These are phyloP conservation scores for Paramecium octaurelia DNA, from an alignment of 73 alveolate genomes.

Conservation along the genomic window DNA sequence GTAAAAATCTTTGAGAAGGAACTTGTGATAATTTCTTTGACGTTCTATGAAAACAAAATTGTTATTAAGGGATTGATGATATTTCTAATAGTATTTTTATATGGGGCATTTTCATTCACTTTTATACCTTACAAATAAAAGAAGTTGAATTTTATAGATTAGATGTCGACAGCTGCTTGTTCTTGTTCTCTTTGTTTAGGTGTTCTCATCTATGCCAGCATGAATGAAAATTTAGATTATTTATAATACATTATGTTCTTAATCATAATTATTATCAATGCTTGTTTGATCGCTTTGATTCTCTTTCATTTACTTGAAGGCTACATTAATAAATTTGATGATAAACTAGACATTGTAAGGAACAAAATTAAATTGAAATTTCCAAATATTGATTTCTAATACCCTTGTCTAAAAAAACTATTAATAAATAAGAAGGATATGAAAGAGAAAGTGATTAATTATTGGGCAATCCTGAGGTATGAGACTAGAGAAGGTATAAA, in stretches of 20 bases:
- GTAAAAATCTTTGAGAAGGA: neutral
- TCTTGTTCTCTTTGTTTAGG: neutral
- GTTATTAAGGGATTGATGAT: neutral
- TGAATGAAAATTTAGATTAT: neutral
- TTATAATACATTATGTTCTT: neutral
- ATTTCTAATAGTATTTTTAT: neutral
- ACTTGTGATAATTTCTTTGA: neutral
- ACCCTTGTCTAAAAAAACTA: neutral
- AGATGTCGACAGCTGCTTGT: neutral
- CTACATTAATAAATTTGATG: neutral
- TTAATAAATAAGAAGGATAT: neutral
- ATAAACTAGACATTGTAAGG: neutral
- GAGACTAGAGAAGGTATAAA: slow-evolving; percentile 3
- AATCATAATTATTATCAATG: neutral
- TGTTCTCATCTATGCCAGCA: neutral
- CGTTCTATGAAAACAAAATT: neutral
- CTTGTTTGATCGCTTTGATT: neutral
- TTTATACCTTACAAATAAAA: neutral
- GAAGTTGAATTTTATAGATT: neutral
- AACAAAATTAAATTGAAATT: neutral
- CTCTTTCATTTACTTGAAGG: neutral
- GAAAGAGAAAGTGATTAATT: neutral
- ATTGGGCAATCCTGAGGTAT: slow-evolving; percentile 21
- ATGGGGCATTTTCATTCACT: neutral
- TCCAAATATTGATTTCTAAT: neutral